Evolutionary conservation across 78 protist species (phyloP).

Genomic region (Cavenderia fasciculata): DNA sequence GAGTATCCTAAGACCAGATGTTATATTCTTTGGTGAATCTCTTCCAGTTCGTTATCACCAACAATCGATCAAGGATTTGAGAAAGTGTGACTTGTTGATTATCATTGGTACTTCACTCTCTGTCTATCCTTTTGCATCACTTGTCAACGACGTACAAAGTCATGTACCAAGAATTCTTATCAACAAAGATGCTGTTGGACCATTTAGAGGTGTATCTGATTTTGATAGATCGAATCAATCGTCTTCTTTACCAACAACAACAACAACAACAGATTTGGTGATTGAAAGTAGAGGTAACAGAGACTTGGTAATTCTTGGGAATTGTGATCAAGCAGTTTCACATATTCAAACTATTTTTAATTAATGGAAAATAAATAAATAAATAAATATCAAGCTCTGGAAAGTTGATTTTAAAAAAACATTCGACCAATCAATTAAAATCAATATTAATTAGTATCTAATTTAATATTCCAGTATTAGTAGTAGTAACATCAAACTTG

Average conservation of each 20-base stretch:
- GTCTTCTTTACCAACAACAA: not conserved
- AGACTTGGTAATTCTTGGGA: slow-evolving; percentile 30
- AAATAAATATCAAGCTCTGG: no score
- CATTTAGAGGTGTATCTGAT: slow-evolving; percentile 42
- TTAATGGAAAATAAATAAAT: no score
- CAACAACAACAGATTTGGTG: not conserved
- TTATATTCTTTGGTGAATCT: slow-evolving; percentile 88
- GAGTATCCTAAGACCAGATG: slow-evolving; percentile 59
- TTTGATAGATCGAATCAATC: not conserved
- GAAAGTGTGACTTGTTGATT: slow-evolving; percentile 76
- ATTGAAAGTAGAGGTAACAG: slow-evolving; percentile 55
- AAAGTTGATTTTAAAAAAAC: no score
- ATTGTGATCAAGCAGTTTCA: slow-evolving; percentile 71
- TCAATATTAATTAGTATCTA: no score
- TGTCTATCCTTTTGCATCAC: slow-evolving; percentile 83
- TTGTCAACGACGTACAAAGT: slow-evolving; percentile 35
- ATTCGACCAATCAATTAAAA: no score
- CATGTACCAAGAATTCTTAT: slow-evolving; percentile 84
- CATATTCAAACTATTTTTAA: no score
- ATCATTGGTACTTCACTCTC: slow-evolving; percentile 84
- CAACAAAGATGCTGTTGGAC: slow-evolving; percentile 87
- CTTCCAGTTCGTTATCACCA: slow-evolving; percentile 54
- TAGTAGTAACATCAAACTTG: no score
- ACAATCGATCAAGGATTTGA: slow-evolving; percentile 34
- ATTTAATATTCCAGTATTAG: no score